These are phyloP conservation scores for Pyrus communis DNA, from an alignment of 306 rosid species.

Conservation along the genomic window DNA sequence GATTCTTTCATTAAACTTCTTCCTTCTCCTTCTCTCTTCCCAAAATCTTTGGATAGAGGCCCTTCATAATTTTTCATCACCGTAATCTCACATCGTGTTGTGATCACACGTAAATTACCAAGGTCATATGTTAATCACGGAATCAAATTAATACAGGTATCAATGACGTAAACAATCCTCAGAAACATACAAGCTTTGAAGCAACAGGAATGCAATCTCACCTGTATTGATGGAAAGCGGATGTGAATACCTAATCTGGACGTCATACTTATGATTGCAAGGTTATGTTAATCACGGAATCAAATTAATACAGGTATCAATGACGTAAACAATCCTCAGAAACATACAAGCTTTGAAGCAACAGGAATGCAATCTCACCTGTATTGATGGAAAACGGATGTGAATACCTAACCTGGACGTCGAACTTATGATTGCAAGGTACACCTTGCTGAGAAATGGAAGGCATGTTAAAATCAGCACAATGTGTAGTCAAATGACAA, in stretches of 20 bases:
- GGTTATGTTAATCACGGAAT: not conserved
- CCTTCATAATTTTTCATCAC: not conserved
- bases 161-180: not conserved
- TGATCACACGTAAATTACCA: not conserved
- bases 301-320: not conserved
- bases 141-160: not conserved
- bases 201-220: not conserved
- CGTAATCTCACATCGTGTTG: not conserved
- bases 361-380: not conserved
- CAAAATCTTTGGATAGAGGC: too few relatives aligned
- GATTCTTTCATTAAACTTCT: too few relatives aligned
- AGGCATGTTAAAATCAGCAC: not conserved
- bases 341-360: not conserved
- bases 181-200: not conserved
- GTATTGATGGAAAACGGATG: not conserved
- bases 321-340: not conserved
- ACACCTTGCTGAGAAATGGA: not conserved
- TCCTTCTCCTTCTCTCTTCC: too few relatives aligned
- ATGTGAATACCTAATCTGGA: not conserved
- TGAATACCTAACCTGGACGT: not conserved
- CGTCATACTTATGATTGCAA: not conserved
- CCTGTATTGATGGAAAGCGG: not conserved
- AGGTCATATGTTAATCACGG: not conserved
- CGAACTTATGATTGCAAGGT: not conserved
- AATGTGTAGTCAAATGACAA: not conserved